Conservation (phyloP, 106 monocot species). For the Dendrobium nobile region DNA sequence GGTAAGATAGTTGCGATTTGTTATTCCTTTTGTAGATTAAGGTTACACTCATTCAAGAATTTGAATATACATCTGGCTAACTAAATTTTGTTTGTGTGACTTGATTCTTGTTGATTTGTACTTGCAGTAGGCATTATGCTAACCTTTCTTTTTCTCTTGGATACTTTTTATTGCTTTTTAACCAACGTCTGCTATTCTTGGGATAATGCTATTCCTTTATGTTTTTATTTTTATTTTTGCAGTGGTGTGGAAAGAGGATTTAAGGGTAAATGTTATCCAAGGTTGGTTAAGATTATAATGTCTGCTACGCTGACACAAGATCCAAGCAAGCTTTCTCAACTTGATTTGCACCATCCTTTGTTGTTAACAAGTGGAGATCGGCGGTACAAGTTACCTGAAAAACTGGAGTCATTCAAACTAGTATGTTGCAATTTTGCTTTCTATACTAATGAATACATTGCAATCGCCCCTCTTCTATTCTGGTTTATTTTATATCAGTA, state of each 20-base stretch:
- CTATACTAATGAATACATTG: not conserved
- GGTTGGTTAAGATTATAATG: constrained; percentile 72
- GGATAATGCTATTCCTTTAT: not conserved
- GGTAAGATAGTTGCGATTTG: constrained; percentile 25
- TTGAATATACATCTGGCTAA: not conserved
- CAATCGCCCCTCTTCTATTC: not conserved
- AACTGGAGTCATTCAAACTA: constrained; percentile 55
- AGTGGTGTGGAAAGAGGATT: constrained; percentile 69
- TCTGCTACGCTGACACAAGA: constrained; percentile 94
- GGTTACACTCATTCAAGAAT: not conserved
- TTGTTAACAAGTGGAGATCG: constrained; percentile 63
- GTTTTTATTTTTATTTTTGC: constrained; percentile 1
- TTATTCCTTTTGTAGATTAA: not conserved
- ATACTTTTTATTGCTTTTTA: not conserved
- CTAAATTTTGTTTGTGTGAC: not conserved
- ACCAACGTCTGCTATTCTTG: not conserved
- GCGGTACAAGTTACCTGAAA: constrained; percentile 75
- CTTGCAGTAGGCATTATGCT: not conserved
- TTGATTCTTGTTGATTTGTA: not conserved
- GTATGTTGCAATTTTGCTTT: constrained; percentile 24
- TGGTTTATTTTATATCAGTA: not conserved
- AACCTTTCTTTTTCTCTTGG: not conserved
- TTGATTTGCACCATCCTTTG: constrained; percentile 79
- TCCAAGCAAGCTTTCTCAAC: constrained; percentile 92
- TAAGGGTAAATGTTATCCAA: constrained; percentile 57